A percentile compares a stretch with the other conserved stretches of the same genome.
Evolutionary conservation across 305 asterid genomes (phyloP).

Genomic region (Fraxinus greggii): DNA sequence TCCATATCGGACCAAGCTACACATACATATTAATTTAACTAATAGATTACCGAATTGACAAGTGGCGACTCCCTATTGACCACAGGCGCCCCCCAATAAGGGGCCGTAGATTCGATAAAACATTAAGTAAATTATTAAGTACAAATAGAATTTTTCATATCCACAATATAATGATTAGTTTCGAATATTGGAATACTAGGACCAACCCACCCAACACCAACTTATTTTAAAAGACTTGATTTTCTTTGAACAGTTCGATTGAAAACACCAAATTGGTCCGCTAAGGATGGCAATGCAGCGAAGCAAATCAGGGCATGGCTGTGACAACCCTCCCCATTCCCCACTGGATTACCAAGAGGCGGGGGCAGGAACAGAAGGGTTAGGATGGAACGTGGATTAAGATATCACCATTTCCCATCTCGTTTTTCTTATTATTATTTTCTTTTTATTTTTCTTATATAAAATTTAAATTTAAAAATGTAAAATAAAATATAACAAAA

Average conservation of each 20-base stretch:
- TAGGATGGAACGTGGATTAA: background rate
- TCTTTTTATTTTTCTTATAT: background rate
- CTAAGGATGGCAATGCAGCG: background rate
- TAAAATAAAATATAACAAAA: background rate
- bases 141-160: too few species aligned
- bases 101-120: too few species aligned
- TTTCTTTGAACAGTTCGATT: background rate
- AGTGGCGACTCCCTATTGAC: too few species aligned
- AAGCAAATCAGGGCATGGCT: background rate
- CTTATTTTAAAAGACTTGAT: background rate
- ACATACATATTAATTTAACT: too few species aligned
- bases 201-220: background rate
- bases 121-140: too few species aligned
- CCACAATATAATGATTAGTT: too few species aligned
- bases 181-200: background rate
- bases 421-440: background rate
- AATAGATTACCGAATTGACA: too few species aligned
- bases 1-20: too few species aligned
- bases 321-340: background rate
- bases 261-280: background rate
- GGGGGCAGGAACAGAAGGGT: background rate
- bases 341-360: background rate
- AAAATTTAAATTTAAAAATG: background rate
- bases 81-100: too few species aligned
- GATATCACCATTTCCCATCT: background rate